Conservation (phyloP, 1,284 basidiomycete species). For the Pyrrhoderma lamaoense region DNA sequence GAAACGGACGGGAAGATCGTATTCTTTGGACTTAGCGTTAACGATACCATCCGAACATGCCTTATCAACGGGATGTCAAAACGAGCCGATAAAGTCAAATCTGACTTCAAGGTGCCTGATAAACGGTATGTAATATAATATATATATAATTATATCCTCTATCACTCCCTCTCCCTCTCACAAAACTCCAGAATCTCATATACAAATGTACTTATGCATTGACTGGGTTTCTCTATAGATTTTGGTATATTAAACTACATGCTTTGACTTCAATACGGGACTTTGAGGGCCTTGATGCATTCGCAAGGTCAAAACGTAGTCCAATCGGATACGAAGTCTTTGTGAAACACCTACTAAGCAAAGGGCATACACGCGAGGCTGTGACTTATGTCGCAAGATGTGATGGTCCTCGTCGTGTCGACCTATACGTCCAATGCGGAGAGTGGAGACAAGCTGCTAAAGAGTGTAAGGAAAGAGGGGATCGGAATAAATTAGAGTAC, state of each 20-base stretch:
- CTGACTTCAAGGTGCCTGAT: conserved; percentile 87
- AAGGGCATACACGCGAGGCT: conserved; percentile 70
- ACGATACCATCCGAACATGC: conserved; percentile 74
- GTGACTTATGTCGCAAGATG: conserved; percentile 71
- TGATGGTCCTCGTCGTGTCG: conserved; percentile 74
- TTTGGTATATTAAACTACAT: conserved; percentile 88
- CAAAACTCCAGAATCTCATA: too few relatives aligned
- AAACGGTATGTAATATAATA: conserved; percentile 54
- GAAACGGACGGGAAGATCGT: conserved; percentile 72
- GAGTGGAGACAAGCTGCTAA: conserved; percentile 85
- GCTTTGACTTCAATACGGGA: conserved; percentile 72
- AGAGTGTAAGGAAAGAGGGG: conserved; percentile 80
- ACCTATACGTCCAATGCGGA: conserved; percentile 81
- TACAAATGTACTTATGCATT: too few relatives aligned
- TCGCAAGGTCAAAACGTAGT: conserved; percentile 79
- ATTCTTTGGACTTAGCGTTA: conserved; percentile 77
- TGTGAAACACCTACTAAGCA: conserved; percentile 71
- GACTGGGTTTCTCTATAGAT: conserved; percentile 39
- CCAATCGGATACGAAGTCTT: conserved; percentile 96
- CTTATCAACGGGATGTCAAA: conserved; percentile 75
- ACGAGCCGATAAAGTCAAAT: conserved; percentile 78
- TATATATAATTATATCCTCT: too few relatives aligned
- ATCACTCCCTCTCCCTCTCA: too few relatives aligned
- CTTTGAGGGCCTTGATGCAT: conserved; percentile 78
- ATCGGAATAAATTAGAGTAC: conserved; percentile 77